Evolutionary conservation across 73 alveolate genomes (phyloP), one percentile per base, ranked within the genome.

Genomic region (Tetrahymena thermophila): DNA sequence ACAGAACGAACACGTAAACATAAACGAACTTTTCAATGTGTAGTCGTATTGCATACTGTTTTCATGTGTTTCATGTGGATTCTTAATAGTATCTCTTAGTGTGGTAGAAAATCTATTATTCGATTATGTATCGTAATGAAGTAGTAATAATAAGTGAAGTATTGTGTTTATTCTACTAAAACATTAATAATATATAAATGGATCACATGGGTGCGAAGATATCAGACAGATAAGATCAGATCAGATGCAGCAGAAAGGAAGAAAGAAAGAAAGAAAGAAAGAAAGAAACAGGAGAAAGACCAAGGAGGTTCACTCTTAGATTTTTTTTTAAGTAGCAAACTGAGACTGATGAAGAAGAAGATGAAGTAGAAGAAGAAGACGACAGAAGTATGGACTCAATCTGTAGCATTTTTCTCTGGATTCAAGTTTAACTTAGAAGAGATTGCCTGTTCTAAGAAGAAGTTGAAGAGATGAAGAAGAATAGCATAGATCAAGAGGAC

Each of bases 1-100:
- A 71, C 89, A 71, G 89, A 71, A 71, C 89, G 89, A 71, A 71
- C 89, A 71, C 89, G 89, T 71, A 71, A 71, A 71, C 89, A 71
- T 28, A 71, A 71, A 71, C 89, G 89, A 71, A 71, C 89, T 28
- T 71, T 71, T 71, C 40, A 71, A 71, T 71, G 89, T 71, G 89
- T 71, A 71, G 89, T 71, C 89, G 89, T 71, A 71, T 71, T 71
- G 89, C 89, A 71, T 71, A 71, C 89, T 71, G 89, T 71, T 71
- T 71, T 71, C 89, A 71, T 71, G 89, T 71, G 89, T 71, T 71
- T 71, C 89, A 71, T 71, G 89, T 71, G 89, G 89, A 71, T 71
- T 71, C 89, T 71, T 71, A 71, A 31, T 71, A 71, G 89, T 71
- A 71, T 71, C 89, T 71, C 89, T 71, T 71, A 71, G 89, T 71